These are phyloP conservation scores for Saposhnikovia divaricata DNA, from an alignment of 129 eudicot species.

Conservation along the genomic window DNA sequence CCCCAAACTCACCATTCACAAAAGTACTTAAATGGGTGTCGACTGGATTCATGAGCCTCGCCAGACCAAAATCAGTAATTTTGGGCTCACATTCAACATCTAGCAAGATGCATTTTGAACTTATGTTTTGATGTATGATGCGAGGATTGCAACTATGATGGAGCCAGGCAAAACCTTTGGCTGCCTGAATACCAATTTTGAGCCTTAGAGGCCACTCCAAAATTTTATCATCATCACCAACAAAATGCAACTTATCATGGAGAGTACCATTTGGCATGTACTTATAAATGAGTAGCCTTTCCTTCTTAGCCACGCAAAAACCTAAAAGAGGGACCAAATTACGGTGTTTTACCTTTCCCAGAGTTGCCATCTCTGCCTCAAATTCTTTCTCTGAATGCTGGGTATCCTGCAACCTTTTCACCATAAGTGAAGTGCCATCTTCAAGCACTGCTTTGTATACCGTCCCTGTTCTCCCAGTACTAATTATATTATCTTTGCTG, in stretches of 20 bases:
- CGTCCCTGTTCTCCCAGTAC: conserved; percentile 76
- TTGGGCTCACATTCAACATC: conserved; percentile 58
- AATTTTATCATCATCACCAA: conserved; percentile 20
- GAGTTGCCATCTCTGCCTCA: conserved; percentile 64
- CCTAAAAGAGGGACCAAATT: conserved; percentile 85
- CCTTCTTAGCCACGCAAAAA: conserved; percentile 58
- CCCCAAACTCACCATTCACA: conserved; percentile 92
- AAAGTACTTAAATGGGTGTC: conserved; percentile 89
- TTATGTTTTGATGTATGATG: conserved; percentile 68
- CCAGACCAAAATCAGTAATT: conserved; percentile 90
- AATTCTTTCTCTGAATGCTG: conserved; percentile 80
- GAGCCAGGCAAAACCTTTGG: conserved; percentile 91
- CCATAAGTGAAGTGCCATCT: conserved; percentile 62
- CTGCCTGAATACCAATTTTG: conserved; percentile 68
- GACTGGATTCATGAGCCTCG: conserved; percentile 79
- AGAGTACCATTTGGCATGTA: conserved; percentile 71
- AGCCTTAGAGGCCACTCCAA: conserved; percentile 81
- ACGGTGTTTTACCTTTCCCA: conserved; percentile 67
- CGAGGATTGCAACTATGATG: conserved; percentile 92
- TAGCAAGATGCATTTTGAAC: conserved; percentile 75
- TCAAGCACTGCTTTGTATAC: conserved; percentile 71
- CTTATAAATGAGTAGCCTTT: conserved; percentile 65
- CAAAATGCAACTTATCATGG: conserved; percentile 44
- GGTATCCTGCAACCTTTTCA: conserved; percentile 72
- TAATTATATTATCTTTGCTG: conserved; percentile 67